Conservation (phyloP, 2,329 filamentous ascomycete genomes). For the Madurella fahalii region DNA sequence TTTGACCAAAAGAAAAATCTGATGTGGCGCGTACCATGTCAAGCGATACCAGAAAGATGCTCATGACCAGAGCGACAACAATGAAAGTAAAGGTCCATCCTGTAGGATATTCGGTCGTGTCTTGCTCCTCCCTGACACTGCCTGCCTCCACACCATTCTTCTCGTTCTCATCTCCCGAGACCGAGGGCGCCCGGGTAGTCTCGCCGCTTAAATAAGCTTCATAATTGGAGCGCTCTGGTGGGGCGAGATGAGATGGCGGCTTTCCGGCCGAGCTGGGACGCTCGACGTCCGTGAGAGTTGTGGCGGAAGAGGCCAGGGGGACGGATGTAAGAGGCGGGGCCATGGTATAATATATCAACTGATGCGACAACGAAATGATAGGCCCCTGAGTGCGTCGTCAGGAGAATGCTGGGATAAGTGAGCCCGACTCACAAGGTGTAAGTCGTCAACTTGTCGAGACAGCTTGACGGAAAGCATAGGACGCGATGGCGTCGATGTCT, state of each 20-base stretch:
- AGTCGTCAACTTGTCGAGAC: not conserved
- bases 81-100: constrained; percentile 15
- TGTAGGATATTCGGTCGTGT: constrained; percentile 3
- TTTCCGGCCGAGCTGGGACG: not conserved
- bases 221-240: not conserved
- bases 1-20: not conserved
- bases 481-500: not conserved
- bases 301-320: not conserved
- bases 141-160: not conserved
- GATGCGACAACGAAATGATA: not conserved
- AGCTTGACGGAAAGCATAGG: not conserved
- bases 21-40: constrained; percentile 9
- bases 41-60: constrained; percentile 18
- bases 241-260: not conserved
- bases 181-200: constrained; percentile 8
- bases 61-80: constrained; percentile 19
- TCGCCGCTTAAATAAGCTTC: constrained; percentile 9
- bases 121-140: not conserved
- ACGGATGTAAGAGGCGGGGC: not conserved
- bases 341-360: not conserved
- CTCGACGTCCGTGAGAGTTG: not conserved
- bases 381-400: not conserved
- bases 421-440: too few relatives aligned
- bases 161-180: not conserved
- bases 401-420: not conserved